Conservation (phyloP, 2,329 filamentous ascomycete genomes). For the Alternaria rosae region DNA sequence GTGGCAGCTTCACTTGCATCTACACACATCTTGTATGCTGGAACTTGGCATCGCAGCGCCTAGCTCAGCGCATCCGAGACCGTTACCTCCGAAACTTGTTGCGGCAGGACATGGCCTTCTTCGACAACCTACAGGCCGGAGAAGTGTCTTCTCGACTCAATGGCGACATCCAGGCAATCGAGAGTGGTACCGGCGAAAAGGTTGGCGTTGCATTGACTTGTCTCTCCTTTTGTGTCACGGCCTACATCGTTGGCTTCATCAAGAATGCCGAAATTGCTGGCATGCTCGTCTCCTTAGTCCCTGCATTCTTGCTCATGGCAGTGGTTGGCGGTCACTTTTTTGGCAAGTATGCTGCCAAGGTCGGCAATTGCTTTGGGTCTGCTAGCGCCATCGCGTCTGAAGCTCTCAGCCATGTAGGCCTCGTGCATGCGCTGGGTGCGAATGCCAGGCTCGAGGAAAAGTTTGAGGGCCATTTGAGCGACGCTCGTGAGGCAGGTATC, state of each 20-base stretch:
- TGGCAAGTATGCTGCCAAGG: conserved; percentile 59
- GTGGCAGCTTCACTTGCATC: conserved; percentile 68
- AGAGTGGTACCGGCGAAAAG: conserved; percentile 74
- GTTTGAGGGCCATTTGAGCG: conserved; percentile 62
- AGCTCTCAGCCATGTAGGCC: conserved; percentile 65
- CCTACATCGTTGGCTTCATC: conserved; percentile 72
- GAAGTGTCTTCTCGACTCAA: conserved; percentile 70
- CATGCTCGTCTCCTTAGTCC: conserved; percentile 69
- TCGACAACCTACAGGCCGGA: conserved; percentile 68
- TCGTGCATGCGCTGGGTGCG: conserved; percentile 71
- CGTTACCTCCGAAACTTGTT: conserved; percentile 66
- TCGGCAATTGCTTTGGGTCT: conserved; percentile 62
- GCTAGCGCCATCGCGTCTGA: conserved; percentile 71
- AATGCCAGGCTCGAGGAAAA: conserved; percentile 65
- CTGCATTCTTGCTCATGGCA: conserved; percentile 68
- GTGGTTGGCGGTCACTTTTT: conserved; percentile 63
- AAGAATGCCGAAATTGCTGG: conserved; percentile 68
- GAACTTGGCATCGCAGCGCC: conserved; percentile 68
- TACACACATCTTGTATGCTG: conserved; percentile 71
- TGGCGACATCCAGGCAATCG: conserved; percentile 71
- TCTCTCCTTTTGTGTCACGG: conserved; percentile 70
- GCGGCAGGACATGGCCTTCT: conserved; percentile 68
- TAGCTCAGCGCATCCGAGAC: conserved; percentile 69
- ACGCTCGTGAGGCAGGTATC: conserved; percentile 61
- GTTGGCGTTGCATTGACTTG: conserved; percentile 70